Base-by-base conservation (phyloP, 768 basidiomycete species). In the Mrakia blollopis region DNA sequence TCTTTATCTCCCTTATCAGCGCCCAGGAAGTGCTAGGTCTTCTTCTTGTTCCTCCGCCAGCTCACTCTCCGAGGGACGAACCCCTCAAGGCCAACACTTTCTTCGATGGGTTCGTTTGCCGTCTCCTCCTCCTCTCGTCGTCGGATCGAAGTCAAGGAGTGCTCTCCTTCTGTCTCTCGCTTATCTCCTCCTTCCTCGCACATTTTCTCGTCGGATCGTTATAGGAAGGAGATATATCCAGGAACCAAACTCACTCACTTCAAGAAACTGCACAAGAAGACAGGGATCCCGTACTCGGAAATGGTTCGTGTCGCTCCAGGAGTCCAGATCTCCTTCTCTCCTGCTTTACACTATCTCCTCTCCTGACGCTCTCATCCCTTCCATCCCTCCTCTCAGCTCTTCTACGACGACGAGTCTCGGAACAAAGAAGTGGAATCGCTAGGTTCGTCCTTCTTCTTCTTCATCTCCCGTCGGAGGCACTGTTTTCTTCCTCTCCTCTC, bases 201-300 rank as follows among this genome's bases (percentile, higher is more conserved):
- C 21, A 41, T 32, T 16, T 52, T 23, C 44, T 21, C 47, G 47
- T 86, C 87, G 28, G 83, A 91, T 9, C 87, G 18, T 52, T 60
- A 47, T 63, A 76, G 72, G 23, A 61, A 57, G 72, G 76, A 71
- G 25, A 76, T 61, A 62, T 75, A 8, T n/a, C 71, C 80, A 89
- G 90, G 91, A 23, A 92, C 92, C 32, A 94, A 95, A 84, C 84
- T 93, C 25, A 86, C 87, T 6, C 93, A 94, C 81, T 95, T 95
- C 85, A 89, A 87, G 81, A 86, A 87, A 65, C 81, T 94, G 47
- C 90, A 92, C 81, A 84, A 88, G 68, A 87, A 88, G 80, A 93
- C 92, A 0, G 90, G 89, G 2, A 88, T 94, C 70, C 88, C 91
- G 0, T 93, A 92, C 80, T 87, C 87, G 11, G 89, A 92, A 79